Conservation (phyloP, 257 asterid genomes). For the Gentiana macrophylla region DNA sequence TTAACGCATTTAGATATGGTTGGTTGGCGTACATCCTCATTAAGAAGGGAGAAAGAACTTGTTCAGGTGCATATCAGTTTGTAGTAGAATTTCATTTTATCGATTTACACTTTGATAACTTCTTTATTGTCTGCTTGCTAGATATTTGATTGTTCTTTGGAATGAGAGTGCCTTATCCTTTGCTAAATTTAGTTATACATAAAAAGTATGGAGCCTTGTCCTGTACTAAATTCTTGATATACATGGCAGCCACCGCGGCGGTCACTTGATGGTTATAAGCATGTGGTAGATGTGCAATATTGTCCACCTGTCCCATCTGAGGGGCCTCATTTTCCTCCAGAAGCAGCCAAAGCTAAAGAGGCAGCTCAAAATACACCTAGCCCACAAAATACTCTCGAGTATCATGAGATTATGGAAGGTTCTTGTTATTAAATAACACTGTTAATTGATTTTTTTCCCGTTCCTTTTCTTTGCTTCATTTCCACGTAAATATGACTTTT, state of each 20-base stretch:
- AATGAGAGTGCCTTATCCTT: no score
- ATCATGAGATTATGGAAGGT: conserved; percentile 93
- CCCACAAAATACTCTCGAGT: conserved; percentile 39
- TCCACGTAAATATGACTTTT: neutral
- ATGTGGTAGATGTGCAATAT: conserved; percentile 62
- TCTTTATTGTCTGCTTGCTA: no score
- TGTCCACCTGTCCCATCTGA: conserved; percentile 59
- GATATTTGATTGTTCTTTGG: no score
- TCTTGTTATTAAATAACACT: neutral
- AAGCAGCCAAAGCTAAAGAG: conserved; percentile 84
- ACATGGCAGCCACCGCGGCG: conserved; percentile 46
- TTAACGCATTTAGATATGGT: conserved; percentile 72
- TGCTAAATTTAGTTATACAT: no score
- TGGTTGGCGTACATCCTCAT: conserved; percentile 97
- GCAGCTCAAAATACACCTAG: conserved; percentile 71
- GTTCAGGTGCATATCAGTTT: conserved; percentile 36
- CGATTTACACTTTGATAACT: no score
- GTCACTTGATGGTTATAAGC: conserved; percentile 85
- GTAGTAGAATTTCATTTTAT: neutral
- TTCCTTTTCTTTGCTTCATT: neutral
- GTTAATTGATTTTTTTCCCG: neutral
- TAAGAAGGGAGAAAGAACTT: conserved; percentile 82
- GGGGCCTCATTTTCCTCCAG: conserved; percentile 55
- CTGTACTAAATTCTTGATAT: neutral
- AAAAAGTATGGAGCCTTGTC: no score